These are phyloP conservation scores for Lunasporangiospora selenospora DNA, from an alignment of 192 early-diverging fungal genomes.

Conservation along the genomic window DNA sequence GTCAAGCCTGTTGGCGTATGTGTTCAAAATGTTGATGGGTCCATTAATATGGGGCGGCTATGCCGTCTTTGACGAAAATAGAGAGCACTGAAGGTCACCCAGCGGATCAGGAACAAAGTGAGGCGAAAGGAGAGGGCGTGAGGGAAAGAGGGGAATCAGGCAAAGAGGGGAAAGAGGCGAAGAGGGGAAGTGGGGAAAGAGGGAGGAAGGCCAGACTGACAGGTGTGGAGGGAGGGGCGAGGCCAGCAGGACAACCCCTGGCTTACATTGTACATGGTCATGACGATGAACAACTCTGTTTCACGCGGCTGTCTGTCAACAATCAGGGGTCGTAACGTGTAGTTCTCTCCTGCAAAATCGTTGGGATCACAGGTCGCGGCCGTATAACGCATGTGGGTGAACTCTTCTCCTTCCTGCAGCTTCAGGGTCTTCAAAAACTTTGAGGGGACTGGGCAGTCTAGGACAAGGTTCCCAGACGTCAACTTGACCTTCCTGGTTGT, in stretches of 20 bases:
- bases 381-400: conserved; percentile 95
- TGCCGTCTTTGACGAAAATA: conserved; percentile 1
- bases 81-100: too few species aligned
- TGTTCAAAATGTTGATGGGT: background rate
- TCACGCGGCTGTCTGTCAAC: conserved; percentile 51
- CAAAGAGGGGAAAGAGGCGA: conserved; percentile 4
- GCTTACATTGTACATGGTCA: conserved; percentile 83
- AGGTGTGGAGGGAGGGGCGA: background rate
- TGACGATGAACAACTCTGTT: conserved; percentile 83
- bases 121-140: background rate
- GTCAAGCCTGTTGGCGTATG: background rate
- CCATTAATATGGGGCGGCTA: background rate
- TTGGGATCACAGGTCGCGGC: conserved; percentile 89
- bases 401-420: conserved; percentile 73
- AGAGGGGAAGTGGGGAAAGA: too few species aligned
- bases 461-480: conserved; percentile 69
- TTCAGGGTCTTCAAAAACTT: conserved; percentile 60
- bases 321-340: conserved; percentile 73
- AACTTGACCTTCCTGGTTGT: conserved; percentile 57
- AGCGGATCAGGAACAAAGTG: conserved; percentile 1
- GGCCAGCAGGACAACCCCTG: background rate
- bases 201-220: background rate
- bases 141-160: conserved; percentile 8
- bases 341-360: conserved; percentile 76
- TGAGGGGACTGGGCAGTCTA: conserved; percentile 74